Evolutionary conservation across 2,329 filamentous ascomycete genomes (phyloP), one percentile per base, ranked within the genome.

Genomic region (Claviceps sp.): DNA sequence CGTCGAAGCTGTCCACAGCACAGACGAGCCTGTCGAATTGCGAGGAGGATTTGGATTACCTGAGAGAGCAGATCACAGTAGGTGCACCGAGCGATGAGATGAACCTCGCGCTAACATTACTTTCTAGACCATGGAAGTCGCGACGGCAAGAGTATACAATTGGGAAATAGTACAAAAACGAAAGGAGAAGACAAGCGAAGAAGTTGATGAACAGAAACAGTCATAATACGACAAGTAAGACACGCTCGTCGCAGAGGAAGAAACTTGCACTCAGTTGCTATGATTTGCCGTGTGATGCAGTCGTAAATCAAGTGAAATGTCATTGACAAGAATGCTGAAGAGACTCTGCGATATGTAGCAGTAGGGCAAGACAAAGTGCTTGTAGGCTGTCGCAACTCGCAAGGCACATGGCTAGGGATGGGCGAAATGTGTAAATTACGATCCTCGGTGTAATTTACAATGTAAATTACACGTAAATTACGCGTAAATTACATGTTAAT

Each of bases 131-230:
- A 84, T 98, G 74, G 93, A 98, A 69, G 93, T 98, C 38, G 93
- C 93, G 4, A 89, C 91, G 42, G 93, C 93, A 22, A 79, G 93
- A 57, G 90, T 98, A n/a, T 97, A 98, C 70, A 98, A 98, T 69
- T 97, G 93, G 91, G 93, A 98, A 63, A 89, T 98, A 4, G 88
- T 91, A 44, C 87, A 95, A 73, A 88, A 94, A 70, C 78, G 93
- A 60, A 96, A 95, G 74, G 89, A 95, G 55, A 93, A 89, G 68
- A 75, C 71, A 3, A 82, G 85, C 41, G 78, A 81, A 56, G 81
- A 73, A 50, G 68, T 70, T 54, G 66, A 34, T 34, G 30, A 64
- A 44, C 64, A 66, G 48, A 64, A 68, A 54, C 68, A 68, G 47
- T 63, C 62, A 45, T 41, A 70, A 72, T 42, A 42, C 10, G 56